A percentile compares a stretch with the other conserved stretches of the same genome.
Conservation (phyloP, 768 basidiomycete species). For the Glaciozyma antarctica region DNA sequence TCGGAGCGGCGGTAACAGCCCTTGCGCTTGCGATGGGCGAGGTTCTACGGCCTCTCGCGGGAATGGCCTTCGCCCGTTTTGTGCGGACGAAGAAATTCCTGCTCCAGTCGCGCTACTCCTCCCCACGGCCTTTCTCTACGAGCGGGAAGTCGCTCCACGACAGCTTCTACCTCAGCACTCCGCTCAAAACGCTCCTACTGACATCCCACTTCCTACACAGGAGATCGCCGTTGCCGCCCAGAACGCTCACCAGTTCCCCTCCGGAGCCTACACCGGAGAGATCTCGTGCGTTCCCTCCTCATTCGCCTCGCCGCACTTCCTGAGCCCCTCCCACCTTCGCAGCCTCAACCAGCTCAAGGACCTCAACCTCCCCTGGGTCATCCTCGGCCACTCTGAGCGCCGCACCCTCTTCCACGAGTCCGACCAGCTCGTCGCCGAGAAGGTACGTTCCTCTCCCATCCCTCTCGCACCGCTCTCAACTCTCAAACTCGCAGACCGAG, state of each 20-base stretch:
- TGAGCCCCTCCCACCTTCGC: background rate
- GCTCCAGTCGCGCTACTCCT: too few relatives aligned
- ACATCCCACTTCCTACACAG: background rate
- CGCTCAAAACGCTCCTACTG: too few relatives aligned
- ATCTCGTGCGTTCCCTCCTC: constrained; percentile 57
- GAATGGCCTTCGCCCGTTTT: too few relatives aligned
- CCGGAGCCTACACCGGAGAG: constrained; percentile 93
- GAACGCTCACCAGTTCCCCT: constrained; percentile 73
- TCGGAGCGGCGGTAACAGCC: too few relatives aligned
- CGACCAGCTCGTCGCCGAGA: constrained; percentile 68
- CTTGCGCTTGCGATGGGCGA: too few relatives aligned
- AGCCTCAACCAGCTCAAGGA: constrained; percentile 78
- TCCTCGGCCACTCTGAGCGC: constrained; percentile 95
- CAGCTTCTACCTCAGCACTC: too few relatives aligned
- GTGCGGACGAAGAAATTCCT: too few relatives aligned
- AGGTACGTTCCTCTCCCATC: constrained; percentile 39
- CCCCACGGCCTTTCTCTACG: too few relatives aligned
- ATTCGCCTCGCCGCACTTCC: background rate
- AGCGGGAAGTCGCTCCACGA: too few relatives aligned
- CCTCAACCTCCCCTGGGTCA: constrained; percentile 78
- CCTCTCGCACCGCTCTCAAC: background rate
- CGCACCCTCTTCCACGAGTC: constrained; percentile 84
- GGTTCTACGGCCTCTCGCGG: too few relatives aligned
- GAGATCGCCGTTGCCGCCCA: constrained; percentile 78
- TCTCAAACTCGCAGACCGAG: constrained; percentile 44